phyloP scores from a whole-genome alignment of 2,329 filamentous ascomycete genomes.

The Endothia cerciana region DNA sequence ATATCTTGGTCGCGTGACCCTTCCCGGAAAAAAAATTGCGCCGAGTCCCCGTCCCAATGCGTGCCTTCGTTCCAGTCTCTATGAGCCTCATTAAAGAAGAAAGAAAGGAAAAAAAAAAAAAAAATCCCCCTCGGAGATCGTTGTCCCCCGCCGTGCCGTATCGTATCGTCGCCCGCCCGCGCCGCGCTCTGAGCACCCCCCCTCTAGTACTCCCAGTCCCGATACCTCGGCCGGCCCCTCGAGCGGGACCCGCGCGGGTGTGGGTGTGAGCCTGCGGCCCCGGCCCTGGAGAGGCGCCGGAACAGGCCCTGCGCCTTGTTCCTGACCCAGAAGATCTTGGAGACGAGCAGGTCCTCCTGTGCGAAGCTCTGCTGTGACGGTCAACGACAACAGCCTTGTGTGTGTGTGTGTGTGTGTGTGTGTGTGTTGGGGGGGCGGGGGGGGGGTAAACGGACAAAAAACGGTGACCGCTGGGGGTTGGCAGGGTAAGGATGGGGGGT shows the following conservation, averaged over 20 bases:
- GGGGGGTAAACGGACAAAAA: no score
- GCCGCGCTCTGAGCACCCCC: neutral
- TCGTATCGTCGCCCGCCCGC: no score
- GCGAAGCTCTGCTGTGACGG: slow-evolving; percentile 12
- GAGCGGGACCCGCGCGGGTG: neutral
- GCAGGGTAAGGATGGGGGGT: neutral
- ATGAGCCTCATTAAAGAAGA: neutral
- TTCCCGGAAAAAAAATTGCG: neutral
- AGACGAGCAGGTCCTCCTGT: slow-evolving; percentile 17
- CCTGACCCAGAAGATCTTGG: slow-evolving; percentile 24
- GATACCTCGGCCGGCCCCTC: slow-evolving; percentile 23
- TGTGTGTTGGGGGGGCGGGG: neutral
- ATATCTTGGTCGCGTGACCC: neutral
- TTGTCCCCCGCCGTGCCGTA: no score
- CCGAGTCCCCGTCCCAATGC: neutral
- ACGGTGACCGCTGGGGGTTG: neutral
- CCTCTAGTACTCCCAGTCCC: slow-evolving; percentile 18
- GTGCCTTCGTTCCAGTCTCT: neutral
- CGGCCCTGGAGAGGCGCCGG: slow-evolving; percentile 14
- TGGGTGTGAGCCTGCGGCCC: neutral
- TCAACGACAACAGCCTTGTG: no score
- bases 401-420: no score
- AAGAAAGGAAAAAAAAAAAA: neutral
- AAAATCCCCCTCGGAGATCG: neutral
- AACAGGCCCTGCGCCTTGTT: slow-evolving; percentile 22